Base-by-base conservation (phyloP, 371 early-diverging fungal genomes). In the Furculomyces boomerangus region DNA sequence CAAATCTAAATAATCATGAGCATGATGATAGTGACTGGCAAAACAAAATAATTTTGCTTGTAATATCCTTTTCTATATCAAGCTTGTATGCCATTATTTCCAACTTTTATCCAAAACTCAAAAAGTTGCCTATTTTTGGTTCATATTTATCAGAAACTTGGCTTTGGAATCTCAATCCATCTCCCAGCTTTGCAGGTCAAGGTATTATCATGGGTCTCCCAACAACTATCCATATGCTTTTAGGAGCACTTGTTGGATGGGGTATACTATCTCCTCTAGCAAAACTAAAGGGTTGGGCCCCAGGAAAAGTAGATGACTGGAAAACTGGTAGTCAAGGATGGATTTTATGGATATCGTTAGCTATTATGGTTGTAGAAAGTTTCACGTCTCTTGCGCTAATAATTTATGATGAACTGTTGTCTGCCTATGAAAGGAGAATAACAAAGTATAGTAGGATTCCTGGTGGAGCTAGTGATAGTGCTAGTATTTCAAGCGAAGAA, bases 201-300 rank as follows among this genome's bases (percentile, higher is more conserved):
- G 88, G 88, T 0, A 79, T 84, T 43, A 87, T 87, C 59, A 87
- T 87, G 88, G 85, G 85, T 1, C 68, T 85, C 13, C 84, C 81
- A 0, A 85, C 86, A 0, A 78, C 79, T 0, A 58, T 78, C 0
- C 71, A 79, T 40, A 85, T 87, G 88, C 59, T 83, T 1, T 55
- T 77, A 1, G 88, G 88, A 0, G 79, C 84, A 50, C 27, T 83
- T 2, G 71, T 83, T 55, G 88, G 88, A 1, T 87, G 88, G 88
- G 86, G 82, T 7, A 68, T 87, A 2, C 62, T 87, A 3, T 81
- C 84, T 0, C 88, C 88, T 0, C 26, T 81, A 1, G 81, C 81
- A 0, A 74, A 75, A 43, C 67, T 69, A 53, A 69, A 73, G 7
- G 78, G 80, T 14, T 87, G 88, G 88, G 85, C 84, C 3, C 75